Conservation (phyloP, 2,329 filamentous ascomycete genomes). For the Fusarium begoniae region DNA sequence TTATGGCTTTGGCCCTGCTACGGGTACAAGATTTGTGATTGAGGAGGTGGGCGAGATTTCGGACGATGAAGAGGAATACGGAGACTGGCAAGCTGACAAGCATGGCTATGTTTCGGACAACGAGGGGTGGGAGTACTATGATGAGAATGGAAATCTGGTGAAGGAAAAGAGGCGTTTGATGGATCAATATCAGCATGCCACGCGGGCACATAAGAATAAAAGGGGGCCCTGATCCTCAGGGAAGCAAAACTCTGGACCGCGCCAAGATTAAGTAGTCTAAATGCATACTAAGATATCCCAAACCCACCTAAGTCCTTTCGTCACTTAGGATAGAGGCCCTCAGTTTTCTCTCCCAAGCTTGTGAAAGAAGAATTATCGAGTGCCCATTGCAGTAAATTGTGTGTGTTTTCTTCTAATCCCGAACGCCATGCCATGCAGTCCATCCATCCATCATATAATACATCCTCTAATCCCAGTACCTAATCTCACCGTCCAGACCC, state of each 20-base stretch:
- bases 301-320: neutral
- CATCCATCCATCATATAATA: constrained; percentile 1
- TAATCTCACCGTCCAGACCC: constrained; percentile 86
- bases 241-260: neutral
- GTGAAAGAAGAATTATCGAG: neutral
- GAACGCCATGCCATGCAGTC: constrained; percentile 42
- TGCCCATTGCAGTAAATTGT: constrained; percentile 8
- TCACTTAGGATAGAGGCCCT: neutral
- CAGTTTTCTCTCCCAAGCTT: neutral
- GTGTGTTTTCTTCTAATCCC: constrained; percentile 18
- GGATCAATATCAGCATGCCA: constrained; percentile 21
- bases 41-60: constrained; percentile 55
- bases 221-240: neutral
- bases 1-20: constrained; percentile 56
- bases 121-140: neutral
- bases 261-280: neutral
- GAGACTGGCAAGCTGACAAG: constrained; percentile 49
- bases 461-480: constrained; percentile 83
- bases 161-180: constrained; percentile 12
- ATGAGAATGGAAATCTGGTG: constrained; percentile 8
- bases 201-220: neutral
- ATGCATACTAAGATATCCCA: neutral
- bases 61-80: constrained; percentile 55
- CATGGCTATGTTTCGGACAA: constrained; percentile 25
- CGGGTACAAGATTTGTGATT: constrained; percentile 53